Evolutionary conservation across 768 basidiomycete species (phyloP).

Genomic region (Agrocybe praecox): DNA sequence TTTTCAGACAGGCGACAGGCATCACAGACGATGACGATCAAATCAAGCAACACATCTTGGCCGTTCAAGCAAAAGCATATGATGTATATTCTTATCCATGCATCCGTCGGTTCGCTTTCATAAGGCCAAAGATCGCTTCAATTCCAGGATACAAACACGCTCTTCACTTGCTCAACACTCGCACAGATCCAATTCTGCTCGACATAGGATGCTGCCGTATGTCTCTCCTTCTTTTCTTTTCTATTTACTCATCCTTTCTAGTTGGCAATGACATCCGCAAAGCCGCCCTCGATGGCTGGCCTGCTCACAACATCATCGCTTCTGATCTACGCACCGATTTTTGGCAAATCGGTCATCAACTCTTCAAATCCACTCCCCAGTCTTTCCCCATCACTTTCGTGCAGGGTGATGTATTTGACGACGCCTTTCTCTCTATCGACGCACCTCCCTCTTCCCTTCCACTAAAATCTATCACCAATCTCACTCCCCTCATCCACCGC

Average conservation of each 20-base stretch:
- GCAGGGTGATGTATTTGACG: constrained; percentile 55
- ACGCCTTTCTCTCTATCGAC: constrained; percentile 36
- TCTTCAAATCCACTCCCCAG: constrained; percentile 55
- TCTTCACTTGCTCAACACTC: constrained; percentile 25
- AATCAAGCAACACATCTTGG: constrained; percentile 41
- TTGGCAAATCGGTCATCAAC: constrained; percentile 63
- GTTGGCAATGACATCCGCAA: constrained; percentile 44
- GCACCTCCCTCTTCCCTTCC: constrained; percentile 5
- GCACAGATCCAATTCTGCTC: constrained; percentile 35
- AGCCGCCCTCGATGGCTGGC: constrained; percentile 41
- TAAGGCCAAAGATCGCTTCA: constrained; percentile 35
- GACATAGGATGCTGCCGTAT: constrained; percentile 49
- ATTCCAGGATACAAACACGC: constrained; percentile 34
- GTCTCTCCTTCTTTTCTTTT: not conserved
- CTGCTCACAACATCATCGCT: constrained; percentile 34
- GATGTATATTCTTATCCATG: constrained; percentile 32
- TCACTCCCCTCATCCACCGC: constrained; percentile 38
- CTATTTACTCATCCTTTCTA: constrained; percentile 9
- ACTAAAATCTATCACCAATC: constrained; percentile 16
- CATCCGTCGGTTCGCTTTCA: constrained; percentile 37
- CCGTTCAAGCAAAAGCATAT: constrained; percentile 38
- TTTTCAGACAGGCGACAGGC: constrained; percentile 37
- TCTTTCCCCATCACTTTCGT: constrained; percentile 59
- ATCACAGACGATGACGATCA: constrained; percentile 36
- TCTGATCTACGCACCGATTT: constrained; percentile 49